Evolutionary conservation across 2,329 filamentous ascomycete species (phyloP), one percentile per base, ranked within the genome.

Genomic region (Aspergillus puulaauensis): DNA sequence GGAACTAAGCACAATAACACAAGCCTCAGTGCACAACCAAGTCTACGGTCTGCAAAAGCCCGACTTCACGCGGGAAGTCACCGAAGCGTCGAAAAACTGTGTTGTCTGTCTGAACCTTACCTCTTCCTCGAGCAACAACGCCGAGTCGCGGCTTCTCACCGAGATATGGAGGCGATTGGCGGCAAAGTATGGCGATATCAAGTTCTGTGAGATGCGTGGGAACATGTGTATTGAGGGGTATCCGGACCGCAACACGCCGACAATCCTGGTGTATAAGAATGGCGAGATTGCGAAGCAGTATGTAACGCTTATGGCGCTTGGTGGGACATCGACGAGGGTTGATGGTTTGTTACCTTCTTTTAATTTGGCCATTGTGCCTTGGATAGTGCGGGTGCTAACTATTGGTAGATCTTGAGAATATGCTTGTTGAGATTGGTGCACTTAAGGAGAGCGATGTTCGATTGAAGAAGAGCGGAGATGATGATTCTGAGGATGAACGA

Each of bases 201-300:
- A 99, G 77, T 99, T 99, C 76, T 98, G 93, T 74, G 91, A 98
- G 78, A 98, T 99, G 66, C 85, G 88, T 66, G 95, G 88, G 6
- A 88, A 91, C 70, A 86, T 97, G 78, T 96, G 95, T 57, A 97
- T 99, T 66, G 95, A 98, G 73, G 91, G 91, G 41, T 99, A 99
- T 74, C 95, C 95, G 2, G 95, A 98, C 68, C 84, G 85, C 57
- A 99, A 99, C 73, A 96, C 92, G 57, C 95, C 95, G 2, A 99
- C 95, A 0, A 91, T 99, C 37, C 72, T 99, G 61, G 85, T 96
- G 0, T 99, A 99, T 77, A 89, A 88, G 71, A 91, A 96, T 67
- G 92, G 91, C 17, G 91, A 99, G 71, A 96, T 99, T 64, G 87
- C 87, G 72, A 91, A 87, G 78, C 95, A 99, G 76, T 78, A 97